Evolutionary conservation across 495 filamentous ascomycete genomes (phyloP).

Genomic region (Massariosphaeria phaeospora): DNA sequence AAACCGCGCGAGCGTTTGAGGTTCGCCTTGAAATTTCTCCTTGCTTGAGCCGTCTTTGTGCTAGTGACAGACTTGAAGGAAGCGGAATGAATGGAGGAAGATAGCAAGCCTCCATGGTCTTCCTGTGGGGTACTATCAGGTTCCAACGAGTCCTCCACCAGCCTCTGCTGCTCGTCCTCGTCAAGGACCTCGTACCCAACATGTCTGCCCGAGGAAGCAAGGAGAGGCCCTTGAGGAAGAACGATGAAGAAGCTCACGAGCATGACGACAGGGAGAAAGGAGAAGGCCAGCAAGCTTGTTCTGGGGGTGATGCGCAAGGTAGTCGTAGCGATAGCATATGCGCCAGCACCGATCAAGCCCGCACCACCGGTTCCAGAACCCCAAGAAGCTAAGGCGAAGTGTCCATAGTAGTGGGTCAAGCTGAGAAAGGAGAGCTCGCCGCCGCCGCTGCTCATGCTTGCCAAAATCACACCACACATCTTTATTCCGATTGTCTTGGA

Average conservation of each 20-base stretch:
- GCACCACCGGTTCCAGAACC: constrained; percentile 88
- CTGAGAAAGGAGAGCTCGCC: constrained; percentile 88
- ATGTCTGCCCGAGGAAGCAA: constrained; percentile 44
- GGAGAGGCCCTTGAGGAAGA: constrained; percentile 61
- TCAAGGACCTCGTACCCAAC: constrained; percentile 44
- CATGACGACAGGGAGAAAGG: constrained; percentile 77
- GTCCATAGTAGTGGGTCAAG: constrained; percentile 88
- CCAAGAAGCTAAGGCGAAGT: constrained; percentile 87
- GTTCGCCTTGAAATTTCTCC: constrained; percentile 46
- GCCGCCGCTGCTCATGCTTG: constrained; percentile 74
- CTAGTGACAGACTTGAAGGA: constrained; percentile 24
- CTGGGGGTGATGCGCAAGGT: constrained; percentile 65
- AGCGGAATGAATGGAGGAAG: constrained; percentile 32
- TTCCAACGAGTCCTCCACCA: not conserved
- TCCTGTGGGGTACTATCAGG: not conserved
- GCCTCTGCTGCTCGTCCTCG: constrained; percentile 40
- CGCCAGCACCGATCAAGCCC: constrained; percentile 76
- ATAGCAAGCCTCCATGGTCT: constrained; percentile 44
- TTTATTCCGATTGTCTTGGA: constrained; percentile 63
- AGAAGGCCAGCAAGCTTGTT: constrained; percentile 66
- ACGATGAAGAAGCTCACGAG: constrained; percentile 76
- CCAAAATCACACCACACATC: constrained; percentile 76
- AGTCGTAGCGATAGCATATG: constrained; percentile 82
- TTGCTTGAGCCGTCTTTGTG: constrained; percentile 9
- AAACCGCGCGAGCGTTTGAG: constrained; percentile 51